Evolutionary conservation across 805 yeast genomes (phyloP).

Genomic region (Candida ponderosae): DNA sequence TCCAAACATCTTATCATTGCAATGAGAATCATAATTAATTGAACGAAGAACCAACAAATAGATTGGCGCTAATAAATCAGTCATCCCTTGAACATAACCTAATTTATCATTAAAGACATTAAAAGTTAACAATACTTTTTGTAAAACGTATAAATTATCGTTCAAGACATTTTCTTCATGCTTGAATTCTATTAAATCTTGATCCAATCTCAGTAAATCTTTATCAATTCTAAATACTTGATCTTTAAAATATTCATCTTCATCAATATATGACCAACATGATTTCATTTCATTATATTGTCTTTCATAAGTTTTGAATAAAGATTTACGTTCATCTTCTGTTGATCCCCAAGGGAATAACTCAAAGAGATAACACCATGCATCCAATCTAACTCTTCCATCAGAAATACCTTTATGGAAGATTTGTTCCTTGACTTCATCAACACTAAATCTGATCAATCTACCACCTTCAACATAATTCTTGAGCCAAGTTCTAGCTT

Average conservation of each 20-base stretch:
- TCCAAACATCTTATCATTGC: too few species aligned
- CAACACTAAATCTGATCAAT: slow-evolving; percentile 52
- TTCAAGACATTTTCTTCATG: slow-evolving; percentile 23
- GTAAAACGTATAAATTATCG: slow-evolving; percentile 7
- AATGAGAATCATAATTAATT: too few species aligned
- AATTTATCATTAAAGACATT: slow-evolving; percentile 76
- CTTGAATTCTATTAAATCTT: slow-evolving; percentile 27
- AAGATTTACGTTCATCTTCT: slow-evolving; percentile 52
- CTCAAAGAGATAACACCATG: slow-evolving; percentile 80
- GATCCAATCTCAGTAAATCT: slow-evolving; percentile 86
- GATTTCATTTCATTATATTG: slow-evolving; percentile 58
- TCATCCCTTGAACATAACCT: slow-evolving; percentile 98
- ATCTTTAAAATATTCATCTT: slow-evolving; percentile 76
- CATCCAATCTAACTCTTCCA: slow-evolving; percentile 50
- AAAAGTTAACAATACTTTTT: slow-evolving; percentile 67
- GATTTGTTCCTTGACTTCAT: slow-evolving; percentile 73
- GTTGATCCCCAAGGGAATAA: slow-evolving; percentile 89
- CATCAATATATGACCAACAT: slow-evolving; percentile 62
- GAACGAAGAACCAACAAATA: slow-evolving; percentile 36
- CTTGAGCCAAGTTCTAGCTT: slow-evolving; percentile 36
- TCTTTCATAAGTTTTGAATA: slow-evolving; percentile 45
- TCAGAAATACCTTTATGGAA: slow-evolving; percentile 83
- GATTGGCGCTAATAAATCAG: slow-evolving; percentile 83
- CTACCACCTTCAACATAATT: slow-evolving; percentile 43
- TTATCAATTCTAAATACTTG: slow-evolving; percentile 87